Base-by-base conservation (phyloP, 495 filamentous ascomycete species). In the Aspergillus ostianus region DNA sequence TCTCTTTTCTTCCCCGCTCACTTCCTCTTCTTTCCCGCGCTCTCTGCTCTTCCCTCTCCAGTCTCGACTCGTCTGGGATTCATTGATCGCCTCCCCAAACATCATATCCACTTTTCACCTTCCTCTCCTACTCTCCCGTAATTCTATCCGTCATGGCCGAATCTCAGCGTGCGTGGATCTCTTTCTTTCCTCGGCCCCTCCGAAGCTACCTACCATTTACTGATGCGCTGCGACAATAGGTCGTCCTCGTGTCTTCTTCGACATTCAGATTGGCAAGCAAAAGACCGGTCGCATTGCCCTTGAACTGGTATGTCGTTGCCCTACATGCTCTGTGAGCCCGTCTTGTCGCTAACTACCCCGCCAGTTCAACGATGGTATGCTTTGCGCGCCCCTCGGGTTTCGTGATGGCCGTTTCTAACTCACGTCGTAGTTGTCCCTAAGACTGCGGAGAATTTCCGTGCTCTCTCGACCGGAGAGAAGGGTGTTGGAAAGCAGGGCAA, bases 371-470 rank as follows among this genome's bases (percentile, higher is more conserved):
- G 91, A 95, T 79, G 77, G 85, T 87, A 76, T 64, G 75, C 57
- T 47, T 36, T 12, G 20, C 23, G 19, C 21, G 18, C 18, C 47
- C 47, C 54, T 50, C 32, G 41, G 55, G 55, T 36, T 26, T n/a
- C n/a, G n/a, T 57, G 10, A 8, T 13, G 4, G 47, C 47, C 19
- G 17, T 15, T 55, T 55, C 48, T 9, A 23, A 61, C 68, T 52
- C 27, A 10, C 54, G 17, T 17, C 61, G 18, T 61, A 89, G 81
- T 96, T 55, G 92, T 95, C 60, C 94, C 95, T 57, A 94, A 89
- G 80, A 98, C 94, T 21, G 85, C 87, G 61, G 87, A 92, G 69
- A 98, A 98, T 83, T 98, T 98, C 85, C 87, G 86, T 62, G 88
- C 88, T 71, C 89, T 98, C 62, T 97, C 92, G 84, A 96, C 92